Percentiles rank a stretch among this genome's conserved stretches.
These are phyloP conservation scores for Pythium utonaiense DNA, from an alignment of 352 stramenopile genomes.

Conservation along the genomic window DNA sequence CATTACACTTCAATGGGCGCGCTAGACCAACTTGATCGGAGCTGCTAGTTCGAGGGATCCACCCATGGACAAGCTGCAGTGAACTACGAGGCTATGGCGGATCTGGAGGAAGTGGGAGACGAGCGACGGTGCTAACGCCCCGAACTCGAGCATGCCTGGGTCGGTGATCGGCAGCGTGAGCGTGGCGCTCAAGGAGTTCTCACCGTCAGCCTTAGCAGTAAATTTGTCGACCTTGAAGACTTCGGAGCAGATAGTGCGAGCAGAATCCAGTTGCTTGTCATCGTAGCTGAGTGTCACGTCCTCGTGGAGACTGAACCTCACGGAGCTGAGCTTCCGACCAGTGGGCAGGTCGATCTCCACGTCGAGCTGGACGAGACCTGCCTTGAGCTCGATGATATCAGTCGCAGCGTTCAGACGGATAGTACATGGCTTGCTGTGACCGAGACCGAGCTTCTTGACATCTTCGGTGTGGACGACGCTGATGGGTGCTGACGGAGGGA, in stretches of 20 bases:
- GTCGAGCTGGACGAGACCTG: background rate
- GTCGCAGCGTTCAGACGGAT: background rate
- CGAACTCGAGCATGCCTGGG: background rate
- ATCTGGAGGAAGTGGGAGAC: constrained; percentile 1
- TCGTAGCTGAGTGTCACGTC: background rate
- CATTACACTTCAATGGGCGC: background rate
- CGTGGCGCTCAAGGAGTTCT: background rate
- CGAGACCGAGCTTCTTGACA: background rate
- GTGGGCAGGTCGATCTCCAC: constrained; percentile 3
- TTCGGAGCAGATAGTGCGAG: background rate
- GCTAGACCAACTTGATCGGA: background rate
- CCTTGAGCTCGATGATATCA: background rate
- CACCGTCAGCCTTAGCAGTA: background rate
- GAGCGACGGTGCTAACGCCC: background rate
- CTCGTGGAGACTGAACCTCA: background rate
- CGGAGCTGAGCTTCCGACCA: background rate
- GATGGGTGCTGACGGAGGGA: background rate
- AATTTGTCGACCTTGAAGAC: background rate
- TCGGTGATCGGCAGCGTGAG: constrained; percentile 4
- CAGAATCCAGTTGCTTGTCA: background rate
- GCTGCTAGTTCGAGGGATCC: background rate
- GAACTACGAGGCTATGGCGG: constrained; percentile 1
- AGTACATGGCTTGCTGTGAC: background rate
- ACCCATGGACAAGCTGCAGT: constrained; percentile 3
- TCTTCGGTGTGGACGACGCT: background rate